A percentile compares a stretch with the other conserved stretches of the same genome.
Conservation (phyloP, 176 grass and related monocot species). For the barley (Hordeum vulgare) region DNA sequence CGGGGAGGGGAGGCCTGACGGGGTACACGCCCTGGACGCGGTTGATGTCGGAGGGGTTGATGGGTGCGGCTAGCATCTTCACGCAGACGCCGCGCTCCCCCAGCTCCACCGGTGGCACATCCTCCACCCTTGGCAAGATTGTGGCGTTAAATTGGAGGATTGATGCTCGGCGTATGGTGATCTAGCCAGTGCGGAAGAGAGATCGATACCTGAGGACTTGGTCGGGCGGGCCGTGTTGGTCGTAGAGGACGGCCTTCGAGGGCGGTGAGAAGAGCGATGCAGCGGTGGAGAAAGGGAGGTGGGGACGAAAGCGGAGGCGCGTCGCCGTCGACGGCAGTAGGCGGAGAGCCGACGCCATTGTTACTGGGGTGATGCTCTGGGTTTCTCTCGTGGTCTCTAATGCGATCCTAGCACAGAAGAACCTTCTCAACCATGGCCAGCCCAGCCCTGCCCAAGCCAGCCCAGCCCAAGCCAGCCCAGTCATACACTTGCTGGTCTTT, state of each 20-base stretch:
- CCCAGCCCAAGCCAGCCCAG: neutral
- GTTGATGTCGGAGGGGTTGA: constrained; percentile 97
- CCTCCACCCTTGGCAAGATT: constrained; percentile 18
- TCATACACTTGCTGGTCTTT: too few species aligned
- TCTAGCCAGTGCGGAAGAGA: neutral
- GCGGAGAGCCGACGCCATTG: constrained; percentile 23
- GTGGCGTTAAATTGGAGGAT: neutral
- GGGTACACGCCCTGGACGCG: constrained; percentile 92
- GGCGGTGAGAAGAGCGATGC: constrained; percentile 17
- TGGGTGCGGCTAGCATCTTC: constrained; percentile 82
- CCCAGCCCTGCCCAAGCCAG: neutral
- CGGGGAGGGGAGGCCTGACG: constrained; percentile 60
- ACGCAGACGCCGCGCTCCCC: constrained; percentile 70
- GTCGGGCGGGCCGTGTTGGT: constrained; percentile 65
- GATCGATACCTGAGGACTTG: constrained; percentile 38
- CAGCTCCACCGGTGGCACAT: constrained; percentile 43
- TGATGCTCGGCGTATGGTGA: neutral
- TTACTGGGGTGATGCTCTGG: neutral
- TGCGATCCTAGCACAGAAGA: neutral
- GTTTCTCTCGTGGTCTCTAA: neutral
- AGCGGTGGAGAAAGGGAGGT: constrained; percentile 20
- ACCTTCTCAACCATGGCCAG: neutral
- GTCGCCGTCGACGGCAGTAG: constrained; percentile 8
- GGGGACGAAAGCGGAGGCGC: neutral
- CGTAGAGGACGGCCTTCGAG: constrained; percentile 65